Conservation (phyloP, 768 basidiomycete genomes). For the Boletellus sp. region DNA sequence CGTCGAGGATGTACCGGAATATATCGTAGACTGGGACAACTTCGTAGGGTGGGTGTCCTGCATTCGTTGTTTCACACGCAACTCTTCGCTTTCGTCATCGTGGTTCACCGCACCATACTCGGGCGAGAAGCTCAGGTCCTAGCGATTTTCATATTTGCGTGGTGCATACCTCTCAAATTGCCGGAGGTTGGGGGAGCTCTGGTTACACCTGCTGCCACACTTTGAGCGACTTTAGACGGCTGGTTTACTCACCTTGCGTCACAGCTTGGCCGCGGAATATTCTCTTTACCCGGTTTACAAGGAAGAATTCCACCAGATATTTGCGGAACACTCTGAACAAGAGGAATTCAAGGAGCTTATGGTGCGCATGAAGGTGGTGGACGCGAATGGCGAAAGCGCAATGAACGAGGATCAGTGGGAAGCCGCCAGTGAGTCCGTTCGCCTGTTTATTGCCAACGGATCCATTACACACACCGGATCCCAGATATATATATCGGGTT, state of each 20-base stretch:
- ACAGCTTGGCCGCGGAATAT: slow-evolving; percentile 82
- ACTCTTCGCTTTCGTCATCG: not conserved
- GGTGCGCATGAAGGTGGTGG: slow-evolving; percentile 88
- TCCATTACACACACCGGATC: slow-evolving; percentile 5
- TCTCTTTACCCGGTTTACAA: slow-evolving; percentile 70
- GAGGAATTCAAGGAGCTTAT: slow-evolving; percentile 81
- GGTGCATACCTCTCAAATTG: not conserved
- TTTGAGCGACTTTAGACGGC: not conserved
- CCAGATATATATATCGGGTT: slow-evolving; percentile 93
- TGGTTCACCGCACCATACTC: not conserved
- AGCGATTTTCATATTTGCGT: not conserved
- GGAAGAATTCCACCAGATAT: slow-evolving; percentile 88
- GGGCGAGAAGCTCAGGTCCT: not conserved
- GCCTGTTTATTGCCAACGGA: not conserved
- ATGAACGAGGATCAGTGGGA: slow-evolving; percentile 98
- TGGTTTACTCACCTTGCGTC: slow-evolving; percentile 12
- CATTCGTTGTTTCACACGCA: not conserved
- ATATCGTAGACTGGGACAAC: slow-evolving; percentile 92
- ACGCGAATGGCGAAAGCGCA: slow-evolving; percentile 77
- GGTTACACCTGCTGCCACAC: not conserved
- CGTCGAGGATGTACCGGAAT: slow-evolving; percentile 96
- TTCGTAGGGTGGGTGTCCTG: slow-evolving; percentile 66
- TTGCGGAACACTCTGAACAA: slow-evolving; percentile 73
- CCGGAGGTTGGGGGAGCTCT: not conserved
- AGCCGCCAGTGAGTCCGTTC: slow-evolving; percentile 80